These are phyloP conservation scores for Alternaria burnsii DNA, from an alignment of 2,329 filamentous ascomycete species.

Conservation along the genomic window DNA sequence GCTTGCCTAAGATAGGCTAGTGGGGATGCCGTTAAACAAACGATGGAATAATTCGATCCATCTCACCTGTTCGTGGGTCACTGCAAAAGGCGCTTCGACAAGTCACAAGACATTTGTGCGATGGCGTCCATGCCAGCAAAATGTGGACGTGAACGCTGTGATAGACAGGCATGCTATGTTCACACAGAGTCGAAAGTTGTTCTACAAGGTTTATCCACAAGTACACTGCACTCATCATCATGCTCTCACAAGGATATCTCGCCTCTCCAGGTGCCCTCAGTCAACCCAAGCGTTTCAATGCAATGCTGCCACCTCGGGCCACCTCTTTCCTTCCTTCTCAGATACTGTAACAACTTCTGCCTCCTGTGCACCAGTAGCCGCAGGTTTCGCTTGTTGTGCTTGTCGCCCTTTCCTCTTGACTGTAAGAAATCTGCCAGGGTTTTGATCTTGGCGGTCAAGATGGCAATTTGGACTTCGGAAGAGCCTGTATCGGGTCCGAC, in stretches of 20 bases:
- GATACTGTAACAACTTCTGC: conserved; percentile 87
- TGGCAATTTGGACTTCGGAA: conserved; percentile 96
- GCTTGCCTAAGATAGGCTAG: background rate
- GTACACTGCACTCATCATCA: background rate
- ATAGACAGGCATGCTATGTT: background rate
- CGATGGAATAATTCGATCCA: background rate
- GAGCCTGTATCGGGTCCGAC: conserved; percentile 93
- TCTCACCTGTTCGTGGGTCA: background rate
- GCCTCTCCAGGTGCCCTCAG: conserved; percentile 86
- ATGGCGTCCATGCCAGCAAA: background rate
- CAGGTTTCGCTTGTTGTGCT: conserved; percentile 92
- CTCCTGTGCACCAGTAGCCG: conserved; percentile 84
- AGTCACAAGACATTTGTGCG: background rate
- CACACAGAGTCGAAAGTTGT: background rate
- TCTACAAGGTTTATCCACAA: background rate
- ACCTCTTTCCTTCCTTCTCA: conserved; percentile 88
- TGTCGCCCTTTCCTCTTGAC: conserved; percentile 80
- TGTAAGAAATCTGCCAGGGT: conserved; percentile 77
- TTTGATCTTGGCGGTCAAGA: conserved; percentile 92
- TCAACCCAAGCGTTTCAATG: conserved; percentile 83
- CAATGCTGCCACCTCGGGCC: conserved; percentile 89
- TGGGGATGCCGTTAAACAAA: too few species aligned
- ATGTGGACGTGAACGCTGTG: background rate
- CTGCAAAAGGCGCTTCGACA: background rate
- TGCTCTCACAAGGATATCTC: conserved; percentile 76